Percentiles rank a stretch among this genome's conserved stretches.
phyloP scores from a whole-genome alignment of 129 eudicot genomes.

The Ambrosia artemisiifolia region DNA sequence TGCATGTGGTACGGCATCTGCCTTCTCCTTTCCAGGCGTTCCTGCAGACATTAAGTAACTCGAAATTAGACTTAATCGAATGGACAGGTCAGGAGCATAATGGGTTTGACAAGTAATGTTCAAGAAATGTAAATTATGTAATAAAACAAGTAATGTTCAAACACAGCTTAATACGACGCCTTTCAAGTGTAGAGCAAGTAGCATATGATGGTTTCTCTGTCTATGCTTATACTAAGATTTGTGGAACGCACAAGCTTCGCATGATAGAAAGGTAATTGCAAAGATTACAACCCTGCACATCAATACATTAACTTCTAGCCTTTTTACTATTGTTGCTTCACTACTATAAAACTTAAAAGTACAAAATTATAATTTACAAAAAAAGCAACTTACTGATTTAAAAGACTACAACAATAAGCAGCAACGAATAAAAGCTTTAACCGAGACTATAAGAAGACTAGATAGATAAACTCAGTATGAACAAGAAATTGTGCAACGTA shows the following conservation, averaged over 20 bases:
- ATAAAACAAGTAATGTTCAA: background rate
- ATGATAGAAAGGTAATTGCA: too few species aligned
- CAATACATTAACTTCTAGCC: too few species aligned
- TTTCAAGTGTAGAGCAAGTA: background rate
- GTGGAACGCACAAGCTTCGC: too few species aligned
- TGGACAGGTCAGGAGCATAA: background rate
- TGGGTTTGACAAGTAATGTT: too few species aligned
- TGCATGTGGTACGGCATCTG: conserved; percentile 99
- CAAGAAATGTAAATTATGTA: too few species aligned
- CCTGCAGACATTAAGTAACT: conserved; percentile 35
- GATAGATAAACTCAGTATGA: background rate
- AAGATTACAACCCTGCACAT: too few species aligned
- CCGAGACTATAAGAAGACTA: background rate
- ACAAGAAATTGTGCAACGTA: background rate
- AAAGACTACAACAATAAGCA: background rate
- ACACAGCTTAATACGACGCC: background rate
- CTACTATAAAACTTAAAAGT: background rate
- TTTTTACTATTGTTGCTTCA: background rate
- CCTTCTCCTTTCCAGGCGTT: conserved; percentile 75
- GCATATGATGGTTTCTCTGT: too few species aligned
- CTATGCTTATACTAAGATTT: too few species aligned
- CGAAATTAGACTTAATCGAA: background rate
- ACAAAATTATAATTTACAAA: background rate
- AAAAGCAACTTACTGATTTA: background rate
- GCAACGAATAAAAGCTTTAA: background rate